Evolutionary conservation across 192 early-diverging fungal genomes (phyloP).

Genomic region (Glomus cerebriforme): DNA sequence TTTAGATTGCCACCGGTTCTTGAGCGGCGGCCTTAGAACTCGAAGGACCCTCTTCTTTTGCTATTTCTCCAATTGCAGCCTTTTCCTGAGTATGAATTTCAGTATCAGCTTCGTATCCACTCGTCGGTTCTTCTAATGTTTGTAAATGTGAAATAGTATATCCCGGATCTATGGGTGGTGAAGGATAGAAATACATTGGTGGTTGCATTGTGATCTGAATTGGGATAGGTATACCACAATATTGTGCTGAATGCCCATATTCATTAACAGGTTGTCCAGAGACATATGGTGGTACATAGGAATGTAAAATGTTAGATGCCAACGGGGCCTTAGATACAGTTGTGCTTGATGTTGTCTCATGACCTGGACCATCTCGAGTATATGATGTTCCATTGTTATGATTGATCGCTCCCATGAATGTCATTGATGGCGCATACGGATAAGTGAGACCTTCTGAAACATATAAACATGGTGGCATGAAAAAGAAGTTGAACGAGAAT

Average conservation of each 20-base stretch:
- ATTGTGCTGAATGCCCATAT: background rate
- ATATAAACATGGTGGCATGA: background rate
- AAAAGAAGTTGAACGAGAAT: too few species aligned
- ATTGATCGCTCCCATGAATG: background rate
- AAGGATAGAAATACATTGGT: background rate
- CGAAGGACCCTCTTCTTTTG: background rate
- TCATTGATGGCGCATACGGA: conserved; percentile 4
- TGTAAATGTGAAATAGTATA: background rate
- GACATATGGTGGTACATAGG: background rate
- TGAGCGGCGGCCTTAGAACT: background rate
- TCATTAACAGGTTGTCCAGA: background rate
- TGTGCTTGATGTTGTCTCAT: background rate
- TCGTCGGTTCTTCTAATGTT: background rate
- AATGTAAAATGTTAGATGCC: background rate
- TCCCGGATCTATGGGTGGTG: background rate
- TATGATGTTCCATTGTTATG: background rate
- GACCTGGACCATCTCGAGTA: background rate
- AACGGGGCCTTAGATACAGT: too few species aligned
- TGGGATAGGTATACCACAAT: background rate
- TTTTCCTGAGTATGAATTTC: background rate
- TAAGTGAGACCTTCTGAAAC: conserved; percentile 12
- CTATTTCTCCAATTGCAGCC: background rate
- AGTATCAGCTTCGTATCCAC: background rate
- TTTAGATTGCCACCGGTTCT: background rate
- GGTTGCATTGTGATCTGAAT: background rate